Percentiles rank a stretch among this genome's conserved stretches.
These are phyloP conservation scores for Vigna nakashimae DNA, from an alignment of 306 rosid species.

Conservation along the genomic window DNA sequence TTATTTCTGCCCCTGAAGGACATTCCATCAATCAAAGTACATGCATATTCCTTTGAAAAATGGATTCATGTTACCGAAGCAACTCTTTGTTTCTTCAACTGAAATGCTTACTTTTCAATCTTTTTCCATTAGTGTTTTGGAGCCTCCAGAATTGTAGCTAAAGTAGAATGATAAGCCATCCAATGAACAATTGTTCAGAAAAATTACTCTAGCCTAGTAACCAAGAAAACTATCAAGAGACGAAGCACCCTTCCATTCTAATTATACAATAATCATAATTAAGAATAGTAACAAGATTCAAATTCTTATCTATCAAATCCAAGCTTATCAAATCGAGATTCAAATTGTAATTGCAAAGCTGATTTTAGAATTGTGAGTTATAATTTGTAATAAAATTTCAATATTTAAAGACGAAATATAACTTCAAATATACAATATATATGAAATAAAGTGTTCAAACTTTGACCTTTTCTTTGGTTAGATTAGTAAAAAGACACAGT, in stretches of 20 bases:
- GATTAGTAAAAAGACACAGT: constrained; percentile 9
- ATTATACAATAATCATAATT: background rate
- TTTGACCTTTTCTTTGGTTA: constrained; percentile 8
- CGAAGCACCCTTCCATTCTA: constrained; percentile 26
- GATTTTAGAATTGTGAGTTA: background rate
- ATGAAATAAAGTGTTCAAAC: background rate
- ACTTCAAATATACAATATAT: background rate
- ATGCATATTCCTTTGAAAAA: background rate
- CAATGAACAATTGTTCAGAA: constrained; percentile 14
- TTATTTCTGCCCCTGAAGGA: constrained; percentile 17
- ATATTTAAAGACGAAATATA: background rate
- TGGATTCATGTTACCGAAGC: constrained; percentile 23
- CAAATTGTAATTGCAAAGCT: background rate
- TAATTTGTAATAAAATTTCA: background rate
- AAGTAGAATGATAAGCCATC: constrained; percentile 29
- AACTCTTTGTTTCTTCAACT: constrained; percentile 21
- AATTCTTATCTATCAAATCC: background rate
- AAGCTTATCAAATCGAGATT: background rate
- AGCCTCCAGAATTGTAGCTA: constrained; percentile 5
- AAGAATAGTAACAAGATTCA: constrained; percentile 27
- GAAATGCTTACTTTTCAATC: constrained; percentile 7
- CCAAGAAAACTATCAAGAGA: constrained; percentile 23
- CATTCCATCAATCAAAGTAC: constrained; percentile 13
- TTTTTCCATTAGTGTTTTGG: background rate
- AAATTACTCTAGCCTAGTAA: constrained; percentile 8